A percentile compares a stretch with the other conserved stretches of the same genome.
phyloP scores from a whole-genome alignment of 2,329 filamentous ascomycete genomes.

The Pseudogymnoascus sp. region DNA sequence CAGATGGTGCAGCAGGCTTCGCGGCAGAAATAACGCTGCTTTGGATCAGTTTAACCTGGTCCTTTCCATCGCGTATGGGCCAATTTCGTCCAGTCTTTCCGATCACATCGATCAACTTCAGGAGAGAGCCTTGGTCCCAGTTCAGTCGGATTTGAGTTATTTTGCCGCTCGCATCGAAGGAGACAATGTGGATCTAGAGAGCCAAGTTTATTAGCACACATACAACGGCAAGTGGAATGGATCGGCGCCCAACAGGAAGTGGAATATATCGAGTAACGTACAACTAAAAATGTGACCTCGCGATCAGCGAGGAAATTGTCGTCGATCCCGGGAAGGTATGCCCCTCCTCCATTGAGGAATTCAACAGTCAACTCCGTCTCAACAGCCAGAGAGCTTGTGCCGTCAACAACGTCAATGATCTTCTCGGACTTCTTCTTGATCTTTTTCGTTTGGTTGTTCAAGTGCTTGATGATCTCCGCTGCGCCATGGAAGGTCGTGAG shows the following conservation, averaged over 20 bases:
- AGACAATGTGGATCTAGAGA: slow-evolving; percentile 72
- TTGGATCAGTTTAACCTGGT: slow-evolving; percentile 71
- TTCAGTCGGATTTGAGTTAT: slow-evolving; percentile 81
- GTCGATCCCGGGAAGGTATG: slow-evolving; percentile 80
- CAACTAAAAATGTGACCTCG: slow-evolving; percentile 69
- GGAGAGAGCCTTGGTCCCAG: slow-evolving; percentile 90
- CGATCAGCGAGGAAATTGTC: slow-evolving; percentile 89
- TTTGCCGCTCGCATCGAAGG: slow-evolving; percentile 66
- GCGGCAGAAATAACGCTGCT: slow-evolving; percentile 46
- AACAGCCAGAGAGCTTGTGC: slow-evolving; percentile 56
- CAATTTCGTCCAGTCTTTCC: slow-evolving; percentile 84
- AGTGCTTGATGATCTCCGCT: slow-evolving; percentile 73
- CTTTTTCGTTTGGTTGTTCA: slow-evolving; percentile 60
- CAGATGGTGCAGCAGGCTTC: slow-evolving; percentile 26
- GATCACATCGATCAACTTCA: slow-evolving; percentile 92
- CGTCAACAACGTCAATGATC: slow-evolving; percentile 65
- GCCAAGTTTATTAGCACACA: slow-evolving; percentile 13
- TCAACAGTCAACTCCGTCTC: slow-evolving; percentile 79
- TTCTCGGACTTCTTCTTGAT: slow-evolving; percentile 79
- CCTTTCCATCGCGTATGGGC: slow-evolving; percentile 82
- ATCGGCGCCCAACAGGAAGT: neutral
- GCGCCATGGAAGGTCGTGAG: slow-evolving; percentile 64
- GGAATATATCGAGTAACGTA: slow-evolving; percentile 39
- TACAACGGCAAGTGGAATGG: neutral
- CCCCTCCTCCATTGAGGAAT: slow-evolving; percentile 71